phyloP scores from a whole-genome alignment of 345 rosid species.

The Reutealis trisperma region DNA sequence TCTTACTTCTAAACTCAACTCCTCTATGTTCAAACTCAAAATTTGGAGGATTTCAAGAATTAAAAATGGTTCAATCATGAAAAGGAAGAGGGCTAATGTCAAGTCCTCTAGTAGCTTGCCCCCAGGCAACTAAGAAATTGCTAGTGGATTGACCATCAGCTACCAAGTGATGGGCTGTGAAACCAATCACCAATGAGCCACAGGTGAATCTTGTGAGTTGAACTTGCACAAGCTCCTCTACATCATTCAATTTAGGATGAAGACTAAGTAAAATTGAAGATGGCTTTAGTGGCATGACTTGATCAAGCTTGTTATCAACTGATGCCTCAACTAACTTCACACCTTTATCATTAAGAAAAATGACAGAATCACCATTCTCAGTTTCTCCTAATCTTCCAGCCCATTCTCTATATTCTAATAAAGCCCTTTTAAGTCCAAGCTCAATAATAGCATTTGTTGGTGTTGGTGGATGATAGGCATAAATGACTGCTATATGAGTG shows the following conservation, averaged over 20 bases:
- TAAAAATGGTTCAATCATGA: constrained; percentile 30
- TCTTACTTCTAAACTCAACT: constrained; percentile 24
- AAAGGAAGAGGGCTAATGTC: constrained; percentile 18
- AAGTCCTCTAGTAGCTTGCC: constrained; percentile 31
- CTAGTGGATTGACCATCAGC: constrained; percentile 32
- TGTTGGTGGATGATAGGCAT: not conserved
- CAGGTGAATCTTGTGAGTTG: constrained; percentile 34
- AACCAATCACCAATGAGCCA: constrained; percentile 33
- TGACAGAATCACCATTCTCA: constrained; percentile 19
- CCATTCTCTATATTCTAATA: not conserved
- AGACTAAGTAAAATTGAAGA: constrained; percentile 24
- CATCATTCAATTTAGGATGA: constrained; percentile 31
- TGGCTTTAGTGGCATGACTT: constrained; percentile 24
- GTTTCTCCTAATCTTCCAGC: constrained; percentile 25
- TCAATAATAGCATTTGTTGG: not conserved
- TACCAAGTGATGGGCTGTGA: constrained; percentile 33
- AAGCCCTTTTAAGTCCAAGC: not conserved
- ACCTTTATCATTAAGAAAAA: constrained; percentile 33
- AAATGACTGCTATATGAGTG: not conserved
- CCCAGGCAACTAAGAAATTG: constrained; percentile 36
- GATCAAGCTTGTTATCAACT: constrained; percentile 20
- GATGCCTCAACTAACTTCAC: constrained; percentile 31
- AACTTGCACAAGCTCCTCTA: constrained; percentile 36
- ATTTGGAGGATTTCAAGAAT: constrained; percentile 22
- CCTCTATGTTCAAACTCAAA: constrained; percentile 24